These are phyloP conservation scores for Fomitopsis schrenkii DNA, from an alignment of 1,284 basidiomycete species.

Conservation along the genomic window DNA sequence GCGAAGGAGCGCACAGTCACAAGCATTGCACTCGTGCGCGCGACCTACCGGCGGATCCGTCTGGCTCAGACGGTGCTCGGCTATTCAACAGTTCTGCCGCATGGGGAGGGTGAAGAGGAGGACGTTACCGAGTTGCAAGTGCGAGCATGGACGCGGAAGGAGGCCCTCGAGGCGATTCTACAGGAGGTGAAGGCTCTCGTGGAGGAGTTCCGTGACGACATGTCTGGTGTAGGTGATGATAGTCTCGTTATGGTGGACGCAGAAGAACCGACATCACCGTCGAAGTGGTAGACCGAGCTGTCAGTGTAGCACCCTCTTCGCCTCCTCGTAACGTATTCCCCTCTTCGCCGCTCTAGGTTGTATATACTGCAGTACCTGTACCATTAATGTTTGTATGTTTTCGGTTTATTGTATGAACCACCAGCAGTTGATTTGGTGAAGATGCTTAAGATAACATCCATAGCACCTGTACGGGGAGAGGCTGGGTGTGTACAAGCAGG, in stretches of 20 bases:
- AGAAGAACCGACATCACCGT: slow-evolving; percentile 11
- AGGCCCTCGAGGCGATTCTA: slow-evolving; percentile 47
- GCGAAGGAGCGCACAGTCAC: slow-evolving; percentile 37
- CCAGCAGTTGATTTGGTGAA: too few relatives aligned
- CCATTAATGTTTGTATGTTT: too few relatives aligned
- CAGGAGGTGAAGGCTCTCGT: slow-evolving; percentile 52
- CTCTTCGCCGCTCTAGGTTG: too few relatives aligned
- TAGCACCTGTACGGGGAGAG: too few relatives aligned
- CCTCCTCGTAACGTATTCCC: too few relatives aligned
- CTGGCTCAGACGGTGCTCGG: slow-evolving; percentile 59
- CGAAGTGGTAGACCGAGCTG: background rate
- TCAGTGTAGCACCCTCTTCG: background rate
- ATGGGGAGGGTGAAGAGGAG: slow-evolving; percentile 22
- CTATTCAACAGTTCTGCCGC: slow-evolving; percentile 49
- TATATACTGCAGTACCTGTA: too few relatives aligned
- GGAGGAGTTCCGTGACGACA: slow-evolving; percentile 49
- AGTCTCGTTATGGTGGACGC: slow-evolving; percentile 23
- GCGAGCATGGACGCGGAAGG: slow-evolving; percentile 50
- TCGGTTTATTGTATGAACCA: too few relatives aligned
- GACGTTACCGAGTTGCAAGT: slow-evolving; percentile 26
- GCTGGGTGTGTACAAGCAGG: too few relatives aligned
- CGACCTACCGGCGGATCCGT: slow-evolving; percentile 57
- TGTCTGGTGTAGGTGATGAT: slow-evolving; percentile 21
- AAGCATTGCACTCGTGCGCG: slow-evolving; percentile 43
- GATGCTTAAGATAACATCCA: too few relatives aligned